A percentile compares a stretch with the other conserved stretches of the same genome.
Conservation (phyloP, 2,329 filamentous ascomycete genomes). For the Trichoderma sp. region DNA sequence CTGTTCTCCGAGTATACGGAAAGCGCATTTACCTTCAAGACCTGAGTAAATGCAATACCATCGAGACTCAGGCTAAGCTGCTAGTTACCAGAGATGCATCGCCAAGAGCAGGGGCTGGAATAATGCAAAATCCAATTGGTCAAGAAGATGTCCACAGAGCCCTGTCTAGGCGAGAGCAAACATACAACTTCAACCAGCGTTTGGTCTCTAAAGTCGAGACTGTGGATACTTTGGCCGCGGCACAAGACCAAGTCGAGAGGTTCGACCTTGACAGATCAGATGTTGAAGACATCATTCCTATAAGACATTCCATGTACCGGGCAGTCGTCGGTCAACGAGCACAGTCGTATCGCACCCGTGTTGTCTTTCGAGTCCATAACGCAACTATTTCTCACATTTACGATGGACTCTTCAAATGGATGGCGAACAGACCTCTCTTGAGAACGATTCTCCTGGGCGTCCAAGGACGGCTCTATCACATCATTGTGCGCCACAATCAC, state of each 20-base stretch:
- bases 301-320: constrained; percentile 39
- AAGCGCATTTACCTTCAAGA: constrained; percentile 44
- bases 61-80: constrained; percentile 40
- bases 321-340: constrained; percentile 40
- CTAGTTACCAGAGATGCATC: constrained; percentile 25
- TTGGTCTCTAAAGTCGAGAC: background rate
- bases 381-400: constrained; percentile 34
- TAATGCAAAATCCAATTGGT: background rate
- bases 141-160: background rate
- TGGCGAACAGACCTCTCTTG: constrained; percentile 38
- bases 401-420: constrained; percentile 36
- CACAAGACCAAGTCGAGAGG: constrained; percentile 18
- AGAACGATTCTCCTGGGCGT: constrained; percentile 37
- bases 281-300: constrained; percentile 39
- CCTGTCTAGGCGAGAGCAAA: background rate
- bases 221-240: constrained; percentile 23
- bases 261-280: constrained; percentile 33
- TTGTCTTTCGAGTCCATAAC: constrained; percentile 39
- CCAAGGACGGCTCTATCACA: constrained; percentile 36
- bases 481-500: constrained; percentile 33
- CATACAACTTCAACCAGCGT: background rate
- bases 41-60: constrained; percentile 38
- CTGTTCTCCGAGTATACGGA: constrained; percentile 36
- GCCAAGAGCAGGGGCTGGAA: background rate
- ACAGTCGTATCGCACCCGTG: constrained; percentile 43